Conservation (phyloP, 2,329 filamentous ascomycete species). For the Celoporthe dispersa region DNA sequence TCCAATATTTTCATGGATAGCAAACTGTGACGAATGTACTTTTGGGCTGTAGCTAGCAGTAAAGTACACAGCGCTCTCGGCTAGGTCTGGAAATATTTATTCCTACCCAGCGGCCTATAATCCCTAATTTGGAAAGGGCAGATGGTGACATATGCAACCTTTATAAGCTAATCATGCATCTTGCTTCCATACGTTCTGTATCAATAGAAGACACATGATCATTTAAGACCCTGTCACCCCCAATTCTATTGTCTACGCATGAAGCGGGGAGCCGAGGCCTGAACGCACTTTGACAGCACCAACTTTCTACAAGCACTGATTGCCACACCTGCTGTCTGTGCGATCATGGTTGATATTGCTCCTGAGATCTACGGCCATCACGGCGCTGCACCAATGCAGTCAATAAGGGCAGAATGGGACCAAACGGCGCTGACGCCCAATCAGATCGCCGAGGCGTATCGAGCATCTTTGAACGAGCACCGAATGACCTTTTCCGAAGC, state of each 20-base stretch:
- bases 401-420: background rate
- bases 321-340: background rate
- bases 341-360: background rate
- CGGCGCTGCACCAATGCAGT: background rate
- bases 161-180: background rate
- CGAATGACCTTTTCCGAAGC: conserved; percentile 9
- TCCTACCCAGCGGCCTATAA: background rate
- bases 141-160: conserved; percentile 2
- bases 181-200: background rate
- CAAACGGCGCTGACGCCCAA: background rate
- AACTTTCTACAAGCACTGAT: background rate
- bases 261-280: background rate
- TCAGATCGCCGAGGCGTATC: conserved; percentile 13
- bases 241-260: background rate
- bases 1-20: too few relatives aligned
- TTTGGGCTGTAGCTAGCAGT: background rate
- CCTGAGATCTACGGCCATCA: background rate
- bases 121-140: background rate
- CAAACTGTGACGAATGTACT: too few relatives aligned
- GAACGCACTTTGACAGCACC: background rate
- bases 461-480: conserved; percentile 12
- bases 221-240: background rate
- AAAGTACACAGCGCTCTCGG: background rate
- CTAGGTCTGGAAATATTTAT: background rate
- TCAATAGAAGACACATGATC: background rate